Conservation (phyloP, 2,329 filamentous ascomycete species). For the Fusarium sp. region DNA sequence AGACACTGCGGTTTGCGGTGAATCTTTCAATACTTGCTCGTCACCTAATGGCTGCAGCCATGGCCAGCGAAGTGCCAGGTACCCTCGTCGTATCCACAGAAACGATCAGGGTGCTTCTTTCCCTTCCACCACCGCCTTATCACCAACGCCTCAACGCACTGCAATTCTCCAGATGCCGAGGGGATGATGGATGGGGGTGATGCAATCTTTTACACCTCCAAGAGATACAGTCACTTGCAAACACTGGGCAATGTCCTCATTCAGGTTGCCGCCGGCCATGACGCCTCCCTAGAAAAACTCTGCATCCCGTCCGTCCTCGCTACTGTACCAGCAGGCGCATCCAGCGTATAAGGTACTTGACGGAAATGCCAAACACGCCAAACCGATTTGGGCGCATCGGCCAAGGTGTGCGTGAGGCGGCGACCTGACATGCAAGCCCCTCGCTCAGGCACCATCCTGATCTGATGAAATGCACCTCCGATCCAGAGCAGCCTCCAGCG, state of each 20-base stretch:
- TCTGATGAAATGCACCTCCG: slow-evolving; percentile 28
- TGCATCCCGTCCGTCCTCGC: slow-evolving; percentile 9
- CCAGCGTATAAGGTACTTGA: slow-evolving; percentile 19
- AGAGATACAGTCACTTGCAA: background rate
- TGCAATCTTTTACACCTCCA: background rate
- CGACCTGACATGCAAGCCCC: slow-evolving; percentile 36
- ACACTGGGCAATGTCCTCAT: slow-evolving; percentile 11
- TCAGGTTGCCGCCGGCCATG: slow-evolving; percentile 20
- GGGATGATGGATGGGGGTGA: slow-evolving; percentile 5
- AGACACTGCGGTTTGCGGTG: slow-evolving; percentile 35
- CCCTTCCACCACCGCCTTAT: slow-evolving; percentile 6
- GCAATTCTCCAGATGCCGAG: slow-evolving; percentile 8
- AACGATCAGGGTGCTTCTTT: slow-evolving; percentile 19
- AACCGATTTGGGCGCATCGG: slow-evolving; percentile 20
- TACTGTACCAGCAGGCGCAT: slow-evolving; percentile 12
- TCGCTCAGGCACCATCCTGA: slow-evolving; percentile 32
- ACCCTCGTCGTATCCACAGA: slow-evolving; percentile 41
- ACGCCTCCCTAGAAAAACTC: slow-evolving; percentile 26
- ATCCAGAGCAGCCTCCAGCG: slow-evolving; percentile 28
- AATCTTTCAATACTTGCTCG: slow-evolving; percentile 25
- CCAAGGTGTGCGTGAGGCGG: slow-evolving; percentile 33
- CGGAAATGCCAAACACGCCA: slow-evolving; percentile 16
- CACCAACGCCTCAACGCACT: background rate
- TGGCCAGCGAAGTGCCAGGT: slow-evolving; percentile 25
- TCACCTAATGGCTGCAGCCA: slow-evolving; percentile 39